phyloP scores from a whole-genome alignment of 2,329 filamentous ascomycete genomes.

The Clonostachys rhizophaga region DNA sequence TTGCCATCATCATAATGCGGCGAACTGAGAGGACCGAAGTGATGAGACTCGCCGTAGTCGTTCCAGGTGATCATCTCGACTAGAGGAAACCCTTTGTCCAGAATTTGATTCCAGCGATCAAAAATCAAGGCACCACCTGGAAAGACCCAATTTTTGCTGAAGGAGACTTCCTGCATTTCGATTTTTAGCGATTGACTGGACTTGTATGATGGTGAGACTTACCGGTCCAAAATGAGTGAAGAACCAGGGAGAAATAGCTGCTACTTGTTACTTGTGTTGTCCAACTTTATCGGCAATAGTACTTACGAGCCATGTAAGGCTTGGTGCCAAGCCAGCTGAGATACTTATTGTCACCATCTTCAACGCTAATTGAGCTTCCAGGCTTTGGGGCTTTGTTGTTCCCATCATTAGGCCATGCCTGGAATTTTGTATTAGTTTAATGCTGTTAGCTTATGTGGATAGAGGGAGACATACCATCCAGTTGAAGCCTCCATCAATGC shows the following conservation, averaged over 20 bases:
- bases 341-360: conserved; percentile 26
- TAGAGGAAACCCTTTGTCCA: conserved; percentile 34
- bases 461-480: conserved; percentile 24
- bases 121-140: conserved; percentile 54
- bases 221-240: conserved; percentile 40
- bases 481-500: conserved; percentile 39
- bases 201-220: neutral
- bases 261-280: conserved; percentile 40
- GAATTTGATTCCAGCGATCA: conserved; percentile 47
- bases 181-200: too few species aligned
- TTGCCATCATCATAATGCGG: conserved; percentile 34
- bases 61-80: conserved; percentile 42
- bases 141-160: conserved; percentile 53
- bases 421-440: too few species aligned
- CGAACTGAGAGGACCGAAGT: conserved; percentile 41
- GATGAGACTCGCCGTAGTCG: conserved; percentile 51
- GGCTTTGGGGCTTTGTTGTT: conserved; percentile 42
- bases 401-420: conserved; percentile 33
- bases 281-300: conserved; percentile 16
- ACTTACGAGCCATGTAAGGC: conserved; percentile 38
- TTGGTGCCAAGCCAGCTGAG: conserved; percentile 28
- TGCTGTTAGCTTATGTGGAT: too few species aligned
- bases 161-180: conserved; percentile 21
- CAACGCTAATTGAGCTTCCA: conserved; percentile 30
- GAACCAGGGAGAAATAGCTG: conserved; percentile 37